Evolutionary conservation across 2,329 filamentous ascomycete species (phyloP).

Genomic region (Fusarium bulbicola): DNA sequence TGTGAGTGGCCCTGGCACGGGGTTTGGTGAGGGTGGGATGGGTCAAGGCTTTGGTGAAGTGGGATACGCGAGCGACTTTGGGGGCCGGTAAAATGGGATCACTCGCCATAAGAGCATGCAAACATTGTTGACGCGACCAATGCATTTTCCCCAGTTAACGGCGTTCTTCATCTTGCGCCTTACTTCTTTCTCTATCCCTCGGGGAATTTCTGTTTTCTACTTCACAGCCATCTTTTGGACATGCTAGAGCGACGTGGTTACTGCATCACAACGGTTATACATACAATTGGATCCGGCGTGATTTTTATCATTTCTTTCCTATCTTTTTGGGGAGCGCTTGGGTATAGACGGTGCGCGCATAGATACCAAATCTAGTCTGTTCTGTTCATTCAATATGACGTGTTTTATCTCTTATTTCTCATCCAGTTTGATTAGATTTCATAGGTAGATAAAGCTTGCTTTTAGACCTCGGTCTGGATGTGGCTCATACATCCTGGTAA

Average conservation of each 20-base stretch:
- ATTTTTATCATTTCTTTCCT: neutral
- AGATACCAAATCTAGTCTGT: conserved; percentile 43
- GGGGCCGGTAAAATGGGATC: conserved; percentile 32
- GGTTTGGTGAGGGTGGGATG: conserved; percentile 66
- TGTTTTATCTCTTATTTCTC: neutral
- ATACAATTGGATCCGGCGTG: conserved; percentile 10
- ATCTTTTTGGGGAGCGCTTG: conserved; percentile 23
- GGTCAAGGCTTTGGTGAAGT: conserved; percentile 58
- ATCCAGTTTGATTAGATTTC: neutral
- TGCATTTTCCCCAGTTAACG: conserved; percentile 16
- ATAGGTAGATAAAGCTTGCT: neutral
- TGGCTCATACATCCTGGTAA: neutral
- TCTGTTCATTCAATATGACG: neutral
- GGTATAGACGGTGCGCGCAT: conserved; percentile 43
- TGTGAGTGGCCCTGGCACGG: conserved; percentile 69
- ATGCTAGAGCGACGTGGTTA: conserved; percentile 27
- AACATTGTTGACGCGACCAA: conserved; percentile 9
- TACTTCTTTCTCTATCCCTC: neutral
- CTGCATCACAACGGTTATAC: conserved; percentile 12
- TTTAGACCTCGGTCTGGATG: neutral
- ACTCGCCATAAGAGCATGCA: neutral
- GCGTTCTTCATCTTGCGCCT: conserved; percentile 13
- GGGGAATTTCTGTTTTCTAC: conserved; percentile 5
- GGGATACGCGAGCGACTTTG: conserved; percentile 44
- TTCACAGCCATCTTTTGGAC: conserved; percentile 18